Conservation (phyloP, 2,329 filamentous ascomycete genomes). For the Hirsutella thompsonii region DNA sequence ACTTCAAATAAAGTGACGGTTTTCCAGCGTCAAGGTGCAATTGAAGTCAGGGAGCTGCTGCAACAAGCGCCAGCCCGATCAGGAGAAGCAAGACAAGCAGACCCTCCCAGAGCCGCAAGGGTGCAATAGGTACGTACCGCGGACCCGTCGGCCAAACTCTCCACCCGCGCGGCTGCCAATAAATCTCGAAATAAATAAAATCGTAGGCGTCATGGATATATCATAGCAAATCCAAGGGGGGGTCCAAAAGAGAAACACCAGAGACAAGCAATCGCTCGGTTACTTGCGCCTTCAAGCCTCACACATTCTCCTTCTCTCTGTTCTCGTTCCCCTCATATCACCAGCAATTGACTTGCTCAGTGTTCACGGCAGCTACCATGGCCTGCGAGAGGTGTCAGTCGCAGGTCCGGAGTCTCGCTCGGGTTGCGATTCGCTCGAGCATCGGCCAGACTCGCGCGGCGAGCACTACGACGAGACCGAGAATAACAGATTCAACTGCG, state of each 20-base stretch:
- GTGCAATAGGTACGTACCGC: background rate
- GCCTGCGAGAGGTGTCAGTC: conserved; percentile 35
- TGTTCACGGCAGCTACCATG: conserved; percentile 18
- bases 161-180: background rate
- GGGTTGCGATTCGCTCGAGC: conserved; percentile 17
- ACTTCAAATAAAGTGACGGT: too few species aligned
- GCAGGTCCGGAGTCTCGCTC: conserved; percentile 27
- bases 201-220: background rate
- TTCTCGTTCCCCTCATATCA: background rate
- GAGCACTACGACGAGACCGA: background rate
- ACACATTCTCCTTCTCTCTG: background rate
- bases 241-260: too few species aligned
- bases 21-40: too few species aligned
- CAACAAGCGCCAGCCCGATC: too few species aligned
- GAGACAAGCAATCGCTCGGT: too few species aligned
- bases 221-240: too few species aligned
- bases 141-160: background rate
- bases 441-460: conserved; percentile 7
- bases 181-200: background rate
- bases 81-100: too few species aligned
- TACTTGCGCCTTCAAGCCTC: too few species aligned
- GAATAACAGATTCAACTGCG: background rate
- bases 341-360: too few species aligned
- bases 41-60: too few species aligned
- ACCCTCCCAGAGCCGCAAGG: background rate